Conservation (phyloP, 345 rosid genomes). For the Aquilaria malaccensis region DNA sequence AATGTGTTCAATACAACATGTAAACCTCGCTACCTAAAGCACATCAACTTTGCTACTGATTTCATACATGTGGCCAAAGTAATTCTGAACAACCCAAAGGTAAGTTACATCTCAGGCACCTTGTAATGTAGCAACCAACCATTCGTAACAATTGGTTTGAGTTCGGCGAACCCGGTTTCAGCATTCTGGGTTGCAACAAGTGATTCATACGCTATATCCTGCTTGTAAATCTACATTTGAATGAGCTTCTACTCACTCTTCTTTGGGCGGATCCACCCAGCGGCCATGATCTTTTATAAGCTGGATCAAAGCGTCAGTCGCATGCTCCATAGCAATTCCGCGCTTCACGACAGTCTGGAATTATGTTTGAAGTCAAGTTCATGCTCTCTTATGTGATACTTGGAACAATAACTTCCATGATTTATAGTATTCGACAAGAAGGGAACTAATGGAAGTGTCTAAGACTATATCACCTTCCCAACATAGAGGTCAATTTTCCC, state of each 20-base stretch:
- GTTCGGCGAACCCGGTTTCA: too few species aligned
- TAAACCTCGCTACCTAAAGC: too few species aligned
- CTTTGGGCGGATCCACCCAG: slow-evolving; percentile 72
- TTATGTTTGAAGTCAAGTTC: background rate
- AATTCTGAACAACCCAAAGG: too few species aligned
- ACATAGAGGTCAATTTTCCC: slow-evolving; percentile 96
- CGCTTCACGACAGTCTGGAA: slow-evolving; percentile 94
- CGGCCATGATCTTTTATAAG: slow-evolving; percentile 95
- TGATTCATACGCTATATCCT: too few species aligned
- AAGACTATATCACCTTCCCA: slow-evolving; percentile 62
- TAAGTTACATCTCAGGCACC: too few species aligned
- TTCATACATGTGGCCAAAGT: too few species aligned
- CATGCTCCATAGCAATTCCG: slow-evolving; percentile 79
- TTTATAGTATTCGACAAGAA: background rate
- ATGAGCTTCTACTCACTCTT: slow-evolving; percentile 29
- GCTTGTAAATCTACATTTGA: too few species aligned
- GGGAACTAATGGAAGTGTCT: background rate
- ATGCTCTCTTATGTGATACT: background rate
- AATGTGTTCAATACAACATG: too few species aligned
- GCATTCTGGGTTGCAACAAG: too few species aligned
- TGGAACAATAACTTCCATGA: background rate
- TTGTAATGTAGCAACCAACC: too few species aligned
- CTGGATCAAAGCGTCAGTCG: slow-evolving; percentile 83
- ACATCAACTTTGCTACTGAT: too few species aligned
- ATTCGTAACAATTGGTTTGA: too few species aligned